A percentile compares a stretch with the other conserved stretches of the same genome.
These are phyloP conservation scores for Boletellus dicymbophilus DNA, from an alignment of 1,284 basidiomycete genomes.

Conservation along the genomic window DNA sequence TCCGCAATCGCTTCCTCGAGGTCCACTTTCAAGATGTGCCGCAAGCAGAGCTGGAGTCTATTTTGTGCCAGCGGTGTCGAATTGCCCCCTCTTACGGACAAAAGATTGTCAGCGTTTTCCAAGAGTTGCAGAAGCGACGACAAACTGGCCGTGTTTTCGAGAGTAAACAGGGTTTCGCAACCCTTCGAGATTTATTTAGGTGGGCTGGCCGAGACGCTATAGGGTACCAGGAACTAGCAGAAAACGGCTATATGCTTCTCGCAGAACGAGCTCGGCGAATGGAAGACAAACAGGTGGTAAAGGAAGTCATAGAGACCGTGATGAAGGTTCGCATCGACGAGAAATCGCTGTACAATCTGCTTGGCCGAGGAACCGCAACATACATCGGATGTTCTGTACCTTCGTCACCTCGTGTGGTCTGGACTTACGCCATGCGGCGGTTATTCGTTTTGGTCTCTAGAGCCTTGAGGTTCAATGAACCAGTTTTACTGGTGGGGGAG, in stretches of 20 bases:
- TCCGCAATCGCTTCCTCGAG: constrained; percentile 98
- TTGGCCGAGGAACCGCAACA: constrained; percentile 45
- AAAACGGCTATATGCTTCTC: constrained; percentile 97
- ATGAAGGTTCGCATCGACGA: constrained; percentile 91
- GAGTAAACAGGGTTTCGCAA: constrained; percentile 96
- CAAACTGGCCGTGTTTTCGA: constrained; percentile 95
- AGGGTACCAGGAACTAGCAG: constrained; percentile 90
- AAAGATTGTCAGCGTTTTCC: constrained; percentile 91
- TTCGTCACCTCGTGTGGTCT: constrained; percentile 62
- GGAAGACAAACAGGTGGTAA: constrained; percentile 90
- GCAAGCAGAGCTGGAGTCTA: constrained; percentile 90
- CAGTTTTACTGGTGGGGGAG: constrained; percentile 96
- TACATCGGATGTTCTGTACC: constrained; percentile 64
- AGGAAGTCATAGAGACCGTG: constrained; percentile 88
- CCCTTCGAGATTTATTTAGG: constrained; percentile 95
- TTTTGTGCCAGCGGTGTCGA: constrained; percentile 85
- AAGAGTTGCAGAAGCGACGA: constrained; percentile 90
- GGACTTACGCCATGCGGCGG: constrained; percentile 93
- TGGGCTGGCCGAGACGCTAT: constrained; percentile 94
- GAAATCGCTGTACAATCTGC: constrained; percentile 65
- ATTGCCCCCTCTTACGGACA: constrained; percentile 94
- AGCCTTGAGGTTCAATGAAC: constrained; percentile 90
- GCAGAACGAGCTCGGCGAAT: constrained; percentile 86
- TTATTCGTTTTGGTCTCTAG: constrained; percentile 85
- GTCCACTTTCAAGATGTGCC: constrained; percentile 99